Base-by-base conservation (phyloP, 257 asterid species). In the Cynanchum wilfordii region DNA sequence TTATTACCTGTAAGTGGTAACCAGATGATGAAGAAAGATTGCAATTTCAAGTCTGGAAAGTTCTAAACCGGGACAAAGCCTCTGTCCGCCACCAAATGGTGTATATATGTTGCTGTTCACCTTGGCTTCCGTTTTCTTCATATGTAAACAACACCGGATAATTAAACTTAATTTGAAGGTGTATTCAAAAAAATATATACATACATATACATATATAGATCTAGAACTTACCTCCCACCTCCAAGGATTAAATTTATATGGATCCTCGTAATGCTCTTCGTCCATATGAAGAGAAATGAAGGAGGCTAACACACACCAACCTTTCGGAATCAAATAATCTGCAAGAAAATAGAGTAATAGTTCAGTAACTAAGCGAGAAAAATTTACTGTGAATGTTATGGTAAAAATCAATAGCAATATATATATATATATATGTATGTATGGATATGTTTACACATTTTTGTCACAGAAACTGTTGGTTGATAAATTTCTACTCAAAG, bases 61-160 rank as follows among this genome's bases (percentile, higher is more conserved):
- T 76, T 95, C 99, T 44, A 90, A 70, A 27, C 98, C 98, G 30
- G 99, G 98, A 59, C 98, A 95, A 8, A 95, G 87, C 80, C 99
- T 87, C 73, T 95, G 99, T 66, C 99, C 99, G 68, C 99, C 99
- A 36, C 99, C 99, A 33, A 95, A 92, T 6, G 99, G 98, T 4
- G 99, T 92, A 71, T 90, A 95, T 5, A 75, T 80, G 73, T 75
- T 90, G 88, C 84, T 87, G 75, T 76, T 86, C 13, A 72, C 80
- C 9, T 82, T 69, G 25, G 73, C 73, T 73, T 85, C 96, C 5
- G 69, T 56, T 68, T 85, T 81, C 98, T 95, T 84, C 50, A 62
- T 19, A 51, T 59, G 44, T 27, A 64, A 36, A 13, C 13, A 27
- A 11, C 40, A 27, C 2, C n/a, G n/a, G n/a, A 24, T 11, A 50